Evolutionary conservation across 179 eudicot genomes (phyloP).

Genomic region (Vitellaria paradoxa): DNA sequence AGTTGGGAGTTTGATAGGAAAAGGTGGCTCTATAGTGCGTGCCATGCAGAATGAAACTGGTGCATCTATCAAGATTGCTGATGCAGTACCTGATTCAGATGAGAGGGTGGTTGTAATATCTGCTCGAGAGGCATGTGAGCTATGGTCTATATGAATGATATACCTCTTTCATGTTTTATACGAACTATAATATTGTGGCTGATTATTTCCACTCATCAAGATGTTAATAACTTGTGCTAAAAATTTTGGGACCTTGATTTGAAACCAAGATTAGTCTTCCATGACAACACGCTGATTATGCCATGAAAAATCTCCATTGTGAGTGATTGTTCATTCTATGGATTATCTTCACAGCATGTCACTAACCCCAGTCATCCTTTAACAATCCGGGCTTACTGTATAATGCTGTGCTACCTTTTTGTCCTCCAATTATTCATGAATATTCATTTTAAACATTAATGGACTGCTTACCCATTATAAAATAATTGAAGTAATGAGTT

Average conservation of each 20-base stretch:
- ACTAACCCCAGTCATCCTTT: not conserved
- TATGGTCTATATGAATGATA: constrained; percentile 1
- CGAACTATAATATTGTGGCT: not conserved
- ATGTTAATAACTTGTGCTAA: not conserved
- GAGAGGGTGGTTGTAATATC: constrained; percentile 54
- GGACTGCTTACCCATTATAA: not conserved
- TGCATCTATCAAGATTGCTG: constrained; percentile 56
- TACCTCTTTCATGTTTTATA: not conserved
- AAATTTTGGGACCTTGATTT: not conserved
- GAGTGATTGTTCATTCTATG: not conserved
- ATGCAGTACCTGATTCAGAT: constrained; percentile 47
- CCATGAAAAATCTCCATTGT: not conserved
- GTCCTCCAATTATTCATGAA: not conserved
- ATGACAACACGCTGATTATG: not conserved
- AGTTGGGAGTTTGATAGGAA: constrained; percentile 62
- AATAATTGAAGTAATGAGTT: not conserved
- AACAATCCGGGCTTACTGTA: not conserved
- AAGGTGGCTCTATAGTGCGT: constrained; percentile 51
- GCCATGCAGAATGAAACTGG: constrained; percentile 56
- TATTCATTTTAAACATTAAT: not conserved
- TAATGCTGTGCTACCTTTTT: not conserved
- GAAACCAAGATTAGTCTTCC: not conserved
- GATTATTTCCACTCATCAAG: too few species aligned
- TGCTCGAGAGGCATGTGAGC: constrained; percentile 59
- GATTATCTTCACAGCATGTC: not conserved